These are phyloP conservation scores for Euphorbia schlechtendalii DNA, from an alignment of 441 rosid species.

Conservation along the genomic window DNA sequence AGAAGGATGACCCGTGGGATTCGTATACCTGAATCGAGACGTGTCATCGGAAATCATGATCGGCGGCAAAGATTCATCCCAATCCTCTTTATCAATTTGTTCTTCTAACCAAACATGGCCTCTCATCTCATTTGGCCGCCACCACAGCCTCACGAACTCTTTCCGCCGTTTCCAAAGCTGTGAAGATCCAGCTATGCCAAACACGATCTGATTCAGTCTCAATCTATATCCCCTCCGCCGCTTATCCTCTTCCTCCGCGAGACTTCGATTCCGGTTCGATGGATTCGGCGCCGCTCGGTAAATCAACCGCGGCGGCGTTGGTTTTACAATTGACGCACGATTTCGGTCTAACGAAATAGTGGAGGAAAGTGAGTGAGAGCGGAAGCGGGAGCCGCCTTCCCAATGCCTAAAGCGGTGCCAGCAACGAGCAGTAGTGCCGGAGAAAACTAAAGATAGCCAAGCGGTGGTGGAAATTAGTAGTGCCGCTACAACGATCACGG, in stretches of 20 bases:
- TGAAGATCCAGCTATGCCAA: constrained; percentile 87
- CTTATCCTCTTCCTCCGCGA: constrained; percentile 25
- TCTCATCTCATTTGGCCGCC: constrained; percentile 62
- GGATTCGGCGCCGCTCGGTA: constrained; percentile 14
- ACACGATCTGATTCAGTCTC: constrained; percentile 48
- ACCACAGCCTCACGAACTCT: constrained; percentile 85
- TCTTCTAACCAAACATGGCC: constrained; percentile 91
- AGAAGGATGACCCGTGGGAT: constrained; percentile 88
- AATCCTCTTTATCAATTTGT: constrained; percentile 30
- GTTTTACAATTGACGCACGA: constrained; percentile 5
- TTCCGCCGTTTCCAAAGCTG: constrained; percentile 70
- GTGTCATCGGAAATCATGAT: constrained; percentile 74
- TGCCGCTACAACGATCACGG: constrained; percentile 43
- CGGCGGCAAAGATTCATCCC: constrained; percentile 57
- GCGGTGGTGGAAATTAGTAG: constrained; percentile 60
- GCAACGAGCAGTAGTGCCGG: constrained; percentile 45
- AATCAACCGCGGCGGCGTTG: constrained; percentile 17
- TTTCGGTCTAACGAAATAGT: not conserved
- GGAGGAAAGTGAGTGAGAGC: constrained; percentile 1
- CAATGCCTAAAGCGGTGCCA: constrained; percentile 48
- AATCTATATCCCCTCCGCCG: constrained; percentile 17
- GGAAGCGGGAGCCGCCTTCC: constrained; percentile 38
- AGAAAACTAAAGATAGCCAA: constrained; percentile 80
- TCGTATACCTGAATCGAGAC: constrained; percentile 80
- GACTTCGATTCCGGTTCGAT: constrained; percentile 32